A percentile compares a stretch with the other conserved stretches of the same genome.
These are phyloP conservation scores for Neocucurbitaria cava DNA, from an alignment of 2,329 filamentous ascomycete genomes.

Conservation along the genomic window DNA sequence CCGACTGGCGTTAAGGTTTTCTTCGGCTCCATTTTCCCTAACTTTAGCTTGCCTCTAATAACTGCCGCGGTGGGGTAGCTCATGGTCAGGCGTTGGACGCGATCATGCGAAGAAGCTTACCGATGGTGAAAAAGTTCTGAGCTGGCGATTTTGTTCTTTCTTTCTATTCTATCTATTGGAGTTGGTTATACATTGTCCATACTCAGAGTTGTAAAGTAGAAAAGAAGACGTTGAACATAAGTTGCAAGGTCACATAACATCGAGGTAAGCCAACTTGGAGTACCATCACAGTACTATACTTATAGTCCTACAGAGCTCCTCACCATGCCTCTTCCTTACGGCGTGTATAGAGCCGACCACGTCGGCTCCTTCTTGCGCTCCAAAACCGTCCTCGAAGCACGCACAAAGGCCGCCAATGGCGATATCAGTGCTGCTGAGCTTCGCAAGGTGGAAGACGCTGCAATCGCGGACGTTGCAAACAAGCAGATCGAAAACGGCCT, in stretches of 20 bases:
- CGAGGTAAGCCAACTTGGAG: background rate
- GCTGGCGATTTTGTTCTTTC: background rate
- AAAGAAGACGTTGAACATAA: background rate
- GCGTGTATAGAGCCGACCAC: constrained; percentile 59
- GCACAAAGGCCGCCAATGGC: constrained; percentile 56
- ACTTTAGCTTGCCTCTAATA: constrained; percentile 26
- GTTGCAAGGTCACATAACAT: background rate
- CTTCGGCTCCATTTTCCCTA: constrained; percentile 11
- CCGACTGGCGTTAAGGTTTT: constrained; percentile 6
- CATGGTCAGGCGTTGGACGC: constrained; percentile 11
- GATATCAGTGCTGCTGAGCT: constrained; percentile 54
- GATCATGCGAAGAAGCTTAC: constrained; percentile 10
- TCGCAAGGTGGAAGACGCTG: constrained; percentile 59
- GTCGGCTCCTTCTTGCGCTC: constrained; percentile 64
- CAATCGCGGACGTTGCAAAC: constrained; percentile 57
- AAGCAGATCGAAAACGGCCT: constrained; percentile 59
- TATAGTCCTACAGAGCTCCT: constrained; percentile 3
- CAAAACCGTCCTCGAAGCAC: constrained; percentile 57
- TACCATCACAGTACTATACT: background rate
- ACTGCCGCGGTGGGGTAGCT: constrained; percentile 48
- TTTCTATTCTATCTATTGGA: background rate
- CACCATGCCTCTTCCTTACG: constrained; percentile 48
- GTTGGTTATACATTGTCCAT: background rate
- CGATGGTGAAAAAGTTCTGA: constrained; percentile 6
- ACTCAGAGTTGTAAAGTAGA: background rate